Evolutionary conservation across 257 asterid genomes (phyloP), one percentile per base, ranked within the genome.

Genomic region (Eustoma russellianum): DNA sequence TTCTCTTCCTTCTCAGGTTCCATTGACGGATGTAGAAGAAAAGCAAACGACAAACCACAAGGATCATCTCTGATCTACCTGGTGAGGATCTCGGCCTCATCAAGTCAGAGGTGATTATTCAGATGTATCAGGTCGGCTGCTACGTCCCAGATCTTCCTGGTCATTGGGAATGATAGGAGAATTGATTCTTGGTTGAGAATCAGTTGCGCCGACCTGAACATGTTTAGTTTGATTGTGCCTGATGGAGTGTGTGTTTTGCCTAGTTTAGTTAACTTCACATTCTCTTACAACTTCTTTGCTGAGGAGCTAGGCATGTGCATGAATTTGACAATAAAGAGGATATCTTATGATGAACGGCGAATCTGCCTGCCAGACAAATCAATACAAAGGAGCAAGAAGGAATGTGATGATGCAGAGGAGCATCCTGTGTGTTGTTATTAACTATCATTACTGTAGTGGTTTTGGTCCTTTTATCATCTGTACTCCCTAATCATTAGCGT

Each of bases 331-430:
- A 62, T 79, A 40, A 81, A 69, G 55, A 75, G 83, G 41, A 45
- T 71, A 1, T 56, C 44, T 15, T 81, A 56, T 6, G 88, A 84
- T 59, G 88, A 79, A 48, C 81, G 82, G n/a, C 50, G 67, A 3
- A 85, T 80, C 62, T 85, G 95, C 59, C 51, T 85, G 75, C 77
- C 66, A 8, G 78, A 57, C 30, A 85, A 78, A 76, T 71, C 79
- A 17, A 43, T 65, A 34, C 95, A 85, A 70, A 78, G 95, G 76
- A 79, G 80, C 57, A 74, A 68, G 77, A 78, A 80, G 78, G 87
- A 76, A 61, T 85, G 95, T 65, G 77, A 56, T 16, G 79, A 76
- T 11, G 80, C 53, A 48, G 17, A 41, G 15, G 59, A 53, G 59
- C 60, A 70, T 68, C 83, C 87, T 17, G 73, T 77, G 41, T 77